Percentiles rank a stretch among this genome's conserved stretches.
These are phyloP conservation scores for Ophiostoma australiae DNA, from an alignment of 2,329 filamentous ascomycete species.

Conservation along the genomic window DNA sequence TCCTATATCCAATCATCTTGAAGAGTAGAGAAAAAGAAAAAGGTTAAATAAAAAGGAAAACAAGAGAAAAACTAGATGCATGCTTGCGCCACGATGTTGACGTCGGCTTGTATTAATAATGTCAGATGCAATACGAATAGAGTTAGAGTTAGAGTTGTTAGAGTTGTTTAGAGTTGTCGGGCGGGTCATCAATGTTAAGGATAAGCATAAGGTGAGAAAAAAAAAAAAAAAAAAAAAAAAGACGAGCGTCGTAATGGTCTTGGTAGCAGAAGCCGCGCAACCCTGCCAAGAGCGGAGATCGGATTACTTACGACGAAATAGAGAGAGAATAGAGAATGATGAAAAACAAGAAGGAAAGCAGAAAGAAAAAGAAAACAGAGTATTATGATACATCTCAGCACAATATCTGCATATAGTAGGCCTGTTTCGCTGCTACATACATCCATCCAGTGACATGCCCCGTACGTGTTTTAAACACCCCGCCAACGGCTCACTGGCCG, in stretches of 20 bases:
- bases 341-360: neutral
- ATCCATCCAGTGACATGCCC: neutral
- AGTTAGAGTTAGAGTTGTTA: neutral
- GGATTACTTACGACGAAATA: neutral
- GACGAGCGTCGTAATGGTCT: slow-evolving; percentile 2
- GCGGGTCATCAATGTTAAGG: neutral
- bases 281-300: neutral
- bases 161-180: neutral
- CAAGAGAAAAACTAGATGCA: neutral
- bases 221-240: neutral
- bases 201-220: neutral
- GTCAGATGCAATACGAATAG: slow-evolving; percentile 22
- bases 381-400: neutral
- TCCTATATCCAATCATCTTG: neutral
- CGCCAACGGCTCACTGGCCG: neutral
- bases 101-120: neutral
- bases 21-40: neutral
- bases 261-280: slow-evolving; percentile 7
- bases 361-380: neutral
- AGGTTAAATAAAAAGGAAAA: neutral
- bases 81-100: slow-evolving; percentile 7
- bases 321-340: neutral
- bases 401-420: neutral
- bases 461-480: neutral
- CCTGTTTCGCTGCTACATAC: neutral